Percentiles rank a stretch among this genome's conserved stretches.
Evolutionary conservation across 306 rosid species (phyloP).

Genomic region (Carpinus viminea): DNA sequence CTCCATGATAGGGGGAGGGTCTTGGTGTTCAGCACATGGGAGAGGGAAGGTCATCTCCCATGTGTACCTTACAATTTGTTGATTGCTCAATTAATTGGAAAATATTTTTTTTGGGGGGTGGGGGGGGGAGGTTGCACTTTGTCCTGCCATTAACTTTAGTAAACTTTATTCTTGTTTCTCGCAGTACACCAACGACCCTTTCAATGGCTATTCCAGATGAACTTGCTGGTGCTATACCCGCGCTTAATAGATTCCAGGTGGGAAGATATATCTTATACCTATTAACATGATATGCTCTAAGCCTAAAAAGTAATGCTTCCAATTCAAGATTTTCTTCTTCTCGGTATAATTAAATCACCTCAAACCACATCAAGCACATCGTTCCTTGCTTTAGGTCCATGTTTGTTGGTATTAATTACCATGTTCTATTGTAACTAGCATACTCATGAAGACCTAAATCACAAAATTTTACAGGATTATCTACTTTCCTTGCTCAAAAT

Average conservation of each 20-base stretch:
- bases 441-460: conserved; percentile 19
- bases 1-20: background rate
- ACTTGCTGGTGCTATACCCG: conserved; percentile 88
- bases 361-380: conserved; percentile 4
- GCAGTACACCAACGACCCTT: conserved; percentile 73
- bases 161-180: conserved; percentile 15
- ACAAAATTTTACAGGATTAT: conserved; percentile 58
- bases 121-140: background rate
- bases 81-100: background rate
- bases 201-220: conserved; percentile 81
- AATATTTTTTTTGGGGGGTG: too few relatives aligned
- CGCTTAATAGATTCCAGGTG: conserved; percentile 88
- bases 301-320: background rate
- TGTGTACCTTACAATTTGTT: background rate
- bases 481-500: conserved; percentile 84
- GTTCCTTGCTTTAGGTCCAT: conserved; percentile 14
- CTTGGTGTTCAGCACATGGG: background rate
- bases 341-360: background rate
- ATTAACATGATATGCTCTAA: conserved; percentile 4
- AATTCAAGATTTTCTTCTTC: background rate
- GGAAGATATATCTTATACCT: conserved; percentile 16
- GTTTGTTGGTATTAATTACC: conserved; percentile 6
- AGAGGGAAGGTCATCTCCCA: background rate
- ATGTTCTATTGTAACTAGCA: background rate
- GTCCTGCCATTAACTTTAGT: background rate